These are phyloP conservation scores for Alternaria sp. DNA, from an alignment of 2,329 filamentous ascomycete species.

Conservation along the genomic window DNA sequence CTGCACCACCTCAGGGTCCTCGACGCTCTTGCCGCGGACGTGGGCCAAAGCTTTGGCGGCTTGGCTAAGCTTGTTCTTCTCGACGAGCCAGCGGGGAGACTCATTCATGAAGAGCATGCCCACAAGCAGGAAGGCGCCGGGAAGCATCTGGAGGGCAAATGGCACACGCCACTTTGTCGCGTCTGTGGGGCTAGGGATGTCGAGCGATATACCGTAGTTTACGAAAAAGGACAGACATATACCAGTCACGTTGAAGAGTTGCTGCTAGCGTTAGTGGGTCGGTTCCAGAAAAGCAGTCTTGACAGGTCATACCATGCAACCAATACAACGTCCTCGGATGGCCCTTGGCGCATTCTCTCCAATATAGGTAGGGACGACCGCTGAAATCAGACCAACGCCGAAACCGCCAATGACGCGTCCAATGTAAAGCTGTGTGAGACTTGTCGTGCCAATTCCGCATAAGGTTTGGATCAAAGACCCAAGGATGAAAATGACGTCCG, in stretches of 20 bases:
- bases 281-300: neutral
- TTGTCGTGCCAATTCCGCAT: constrained; percentile 43
- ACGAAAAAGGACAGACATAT: constrained; percentile 61
- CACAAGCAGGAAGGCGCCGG: constrained; percentile 57
- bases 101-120: constrained; percentile 61
- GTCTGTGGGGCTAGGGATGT: constrained; percentile 49
- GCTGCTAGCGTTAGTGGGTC: constrained; percentile 12
- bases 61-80: constrained; percentile 56
- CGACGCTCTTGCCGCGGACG: constrained; percentile 46
- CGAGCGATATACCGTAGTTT: constrained; percentile 58
- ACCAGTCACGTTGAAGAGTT: constrained; percentile 53
- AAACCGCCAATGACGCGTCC: constrained; percentile 54
- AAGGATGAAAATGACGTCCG: constrained; percentile 52
- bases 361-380: constrained; percentile 54
- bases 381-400: constrained; percentile 52
- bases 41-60: constrained; percentile 51
- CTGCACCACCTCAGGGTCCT: constrained; percentile 45
- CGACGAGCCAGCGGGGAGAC: constrained; percentile 61
- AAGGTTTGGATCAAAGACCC: constrained; percentile 52
- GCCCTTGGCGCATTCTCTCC: constrained; percentile 55
- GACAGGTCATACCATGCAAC: constrained; percentile 33
- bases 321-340: constrained; percentile 48
- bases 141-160: constrained; percentile 60
- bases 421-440: constrained; percentile 50
- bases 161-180: constrained; percentile 62